Base-by-base conservation (phyloP, 345 rosid species). In the Acer saccharum region DNA sequence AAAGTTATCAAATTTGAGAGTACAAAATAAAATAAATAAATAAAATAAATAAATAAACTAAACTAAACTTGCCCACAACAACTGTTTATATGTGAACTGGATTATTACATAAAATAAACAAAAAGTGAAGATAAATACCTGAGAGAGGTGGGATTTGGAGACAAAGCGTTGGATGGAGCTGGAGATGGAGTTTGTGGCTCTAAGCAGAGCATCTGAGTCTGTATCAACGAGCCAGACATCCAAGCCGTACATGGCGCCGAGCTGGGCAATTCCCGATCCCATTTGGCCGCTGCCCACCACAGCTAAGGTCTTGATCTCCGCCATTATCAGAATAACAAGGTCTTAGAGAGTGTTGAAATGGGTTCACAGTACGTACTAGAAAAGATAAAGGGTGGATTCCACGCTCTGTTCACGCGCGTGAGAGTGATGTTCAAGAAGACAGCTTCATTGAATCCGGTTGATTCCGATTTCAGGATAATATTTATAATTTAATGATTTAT, bases 241-340 rank as follows among this genome's bases (percentile, higher is more conserved):
- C 77, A 93, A 80, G 52, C 99, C 96, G 72, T 86, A 79, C 76
- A 87, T 86, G 73, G 88, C 88, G 72, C 89, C 98, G 65, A 95
- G 91, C 78, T 92, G 98, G 32, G 99, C 99, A 63, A 95, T 93
- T 10, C 99, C 99, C 2, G 94, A 93, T n/a, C 98, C 98, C 98
- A 93, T 95, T 66, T 93, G 99, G 43, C 99, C 98, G 79, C 91
- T 79, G 46, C 98, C 97, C 7, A 95, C 85, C 75, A 92, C 97
- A 41, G 89, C 98, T 2, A 95, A 81, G 46, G 74, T 75, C 88
- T 87, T 86, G 4, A 80, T 78, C 82, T 85, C 88, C 43, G 71
- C 86, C 95, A 81, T 86, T 8, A 74, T 69, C 43, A 16, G 14
- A 13, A 21, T 13, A 50, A 27, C 69, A 0, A 32, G n/a, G 18